Conservation (phyloP, 106 monocot genomes). For the Acorus gramineus region DNA sequence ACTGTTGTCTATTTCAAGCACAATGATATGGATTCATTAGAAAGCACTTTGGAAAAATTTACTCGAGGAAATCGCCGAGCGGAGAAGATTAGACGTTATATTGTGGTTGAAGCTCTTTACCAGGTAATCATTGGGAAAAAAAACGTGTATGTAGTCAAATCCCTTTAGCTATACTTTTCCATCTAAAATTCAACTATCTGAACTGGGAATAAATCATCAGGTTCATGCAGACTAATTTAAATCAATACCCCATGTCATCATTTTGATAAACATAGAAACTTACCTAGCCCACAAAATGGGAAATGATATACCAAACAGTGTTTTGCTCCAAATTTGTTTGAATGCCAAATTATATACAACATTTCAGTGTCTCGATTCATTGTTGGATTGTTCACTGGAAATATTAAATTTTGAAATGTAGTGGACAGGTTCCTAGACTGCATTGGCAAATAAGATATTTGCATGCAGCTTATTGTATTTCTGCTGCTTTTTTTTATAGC, state of each 20-base stretch:
- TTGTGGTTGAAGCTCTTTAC: slow-evolving; percentile 85
- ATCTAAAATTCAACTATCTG: background rate
- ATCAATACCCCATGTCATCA: background rate
- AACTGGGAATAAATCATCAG: background rate
- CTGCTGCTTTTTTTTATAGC: no score
- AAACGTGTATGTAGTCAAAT: background rate
- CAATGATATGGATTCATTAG: slow-evolving; percentile 89
- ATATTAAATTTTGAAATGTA: no score
- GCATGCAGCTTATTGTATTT: no score
- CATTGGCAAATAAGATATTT: no score
- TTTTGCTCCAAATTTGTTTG: no score
- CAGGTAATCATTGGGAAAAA: slow-evolving; percentile 37
- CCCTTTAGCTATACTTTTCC: background rate
- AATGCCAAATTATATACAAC: no score
- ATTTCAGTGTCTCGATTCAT: no score
- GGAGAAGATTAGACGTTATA: slow-evolving; percentile 72
- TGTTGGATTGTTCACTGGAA: no score
- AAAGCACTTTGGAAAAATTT: slow-evolving; percentile 62
- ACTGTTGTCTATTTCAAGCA: slow-evolving; percentile 95
- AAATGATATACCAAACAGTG: no score
- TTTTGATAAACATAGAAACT: no score
- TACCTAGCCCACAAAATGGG: no score
- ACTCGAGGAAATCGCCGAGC: slow-evolving; percentile 55
- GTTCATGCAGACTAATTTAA: background rate
- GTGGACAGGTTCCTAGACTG: no score